Evolutionary conservation across 495 filamentous ascomycete species (phyloP).

Genomic region (Darksidea phi): DNA sequence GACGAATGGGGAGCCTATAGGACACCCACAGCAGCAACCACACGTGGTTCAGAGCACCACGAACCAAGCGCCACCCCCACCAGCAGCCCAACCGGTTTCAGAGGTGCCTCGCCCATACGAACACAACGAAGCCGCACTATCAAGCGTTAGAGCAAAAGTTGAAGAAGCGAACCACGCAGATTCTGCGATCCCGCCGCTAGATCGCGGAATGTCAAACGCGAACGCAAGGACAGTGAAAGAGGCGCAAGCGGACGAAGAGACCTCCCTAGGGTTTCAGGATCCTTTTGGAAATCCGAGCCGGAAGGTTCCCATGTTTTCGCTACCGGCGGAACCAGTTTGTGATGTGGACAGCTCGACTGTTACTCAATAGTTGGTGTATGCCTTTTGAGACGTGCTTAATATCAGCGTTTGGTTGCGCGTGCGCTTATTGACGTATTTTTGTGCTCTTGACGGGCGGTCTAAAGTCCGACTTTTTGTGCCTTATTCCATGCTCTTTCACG

Average conservation of each 20-base stretch:
- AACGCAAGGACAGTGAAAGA: not conserved
- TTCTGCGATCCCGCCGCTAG: conserved; percentile 5
- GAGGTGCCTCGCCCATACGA: conserved; percentile 15
- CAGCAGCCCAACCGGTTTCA: not conserved
- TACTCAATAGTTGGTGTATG: not conserved
- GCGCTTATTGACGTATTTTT: too few relatives aligned
- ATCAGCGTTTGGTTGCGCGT: too few relatives aligned
- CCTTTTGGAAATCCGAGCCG: conserved; percentile 21
- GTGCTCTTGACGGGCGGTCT: too few relatives aligned
- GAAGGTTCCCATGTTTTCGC: conserved; percentile 30
- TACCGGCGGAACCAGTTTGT: conserved; percentile 30
- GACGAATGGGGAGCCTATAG: not conserved
- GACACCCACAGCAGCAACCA: conserved; percentile 1
- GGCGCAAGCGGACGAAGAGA: not conserved
- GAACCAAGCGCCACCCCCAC: not conserved
- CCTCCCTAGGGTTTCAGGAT: not conserved
- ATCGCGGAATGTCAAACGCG: not conserved
- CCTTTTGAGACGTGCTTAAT: too few relatives aligned
- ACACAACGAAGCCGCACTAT: conserved; percentile 22
- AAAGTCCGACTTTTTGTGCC: too few relatives aligned
- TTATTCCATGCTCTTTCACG: too few relatives aligned
- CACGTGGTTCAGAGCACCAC: not conserved
- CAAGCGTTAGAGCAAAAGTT: conserved; percentile 29
- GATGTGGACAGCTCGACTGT: conserved; percentile 23
- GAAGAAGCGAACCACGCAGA: conserved; percentile 11